Percentiles rank a stretch among this genome's conserved stretches.
These are phyloP conservation scores for Hippophae rhamnoides DNA, from an alignment of 306 rosid genomes.

Conservation along the genomic window DNA sequence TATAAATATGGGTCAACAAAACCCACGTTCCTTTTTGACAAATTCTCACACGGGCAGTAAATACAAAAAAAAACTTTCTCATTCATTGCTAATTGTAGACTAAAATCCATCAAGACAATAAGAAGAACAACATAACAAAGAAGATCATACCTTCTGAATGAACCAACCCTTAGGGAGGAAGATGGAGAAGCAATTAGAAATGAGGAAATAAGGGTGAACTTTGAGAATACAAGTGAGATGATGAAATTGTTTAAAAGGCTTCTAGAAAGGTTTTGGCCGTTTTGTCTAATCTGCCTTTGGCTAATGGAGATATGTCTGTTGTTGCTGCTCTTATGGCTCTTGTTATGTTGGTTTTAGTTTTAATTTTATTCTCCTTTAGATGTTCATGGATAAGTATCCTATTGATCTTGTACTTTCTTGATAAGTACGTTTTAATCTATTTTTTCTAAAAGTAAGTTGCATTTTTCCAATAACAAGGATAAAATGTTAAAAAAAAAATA, in stretches of 20 bases:
- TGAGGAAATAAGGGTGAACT: conserved; percentile 23
- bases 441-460: too few relatives aligned
- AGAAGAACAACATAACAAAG: conserved; percentile 29
- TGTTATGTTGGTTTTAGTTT: conserved; percentile 30
- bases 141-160: conserved; percentile 63
- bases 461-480: too few relatives aligned
- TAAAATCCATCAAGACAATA: conserved; percentile 37
- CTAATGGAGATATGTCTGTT: conserved; percentile 88
- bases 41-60: conserved; percentile 3
- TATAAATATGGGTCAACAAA: not conserved
- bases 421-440: too few relatives aligned
- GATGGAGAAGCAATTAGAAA: conserved; percentile 10
- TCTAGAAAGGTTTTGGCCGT: conserved; percentile 39
- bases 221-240: conserved; percentile 26
- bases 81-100: conserved; percentile 31
- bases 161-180: conserved; percentile 45
- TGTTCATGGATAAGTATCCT: too few relatives aligned
- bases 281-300: conserved; percentile 85
- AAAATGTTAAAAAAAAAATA: too few relatives aligned
- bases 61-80: conserved; percentile 16
- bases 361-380: too few relatives aligned
- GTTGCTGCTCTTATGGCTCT: conserved; percentile 76
- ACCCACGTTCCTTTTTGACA: conserved; percentile 19
- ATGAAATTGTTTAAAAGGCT: conserved; percentile 34
- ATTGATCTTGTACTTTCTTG: too few relatives aligned